Evolutionary conservation across 805 yeast genomes (phyloP), one percentile per base, ranked within the genome.

Genomic region (Candida patagonica): DNA sequence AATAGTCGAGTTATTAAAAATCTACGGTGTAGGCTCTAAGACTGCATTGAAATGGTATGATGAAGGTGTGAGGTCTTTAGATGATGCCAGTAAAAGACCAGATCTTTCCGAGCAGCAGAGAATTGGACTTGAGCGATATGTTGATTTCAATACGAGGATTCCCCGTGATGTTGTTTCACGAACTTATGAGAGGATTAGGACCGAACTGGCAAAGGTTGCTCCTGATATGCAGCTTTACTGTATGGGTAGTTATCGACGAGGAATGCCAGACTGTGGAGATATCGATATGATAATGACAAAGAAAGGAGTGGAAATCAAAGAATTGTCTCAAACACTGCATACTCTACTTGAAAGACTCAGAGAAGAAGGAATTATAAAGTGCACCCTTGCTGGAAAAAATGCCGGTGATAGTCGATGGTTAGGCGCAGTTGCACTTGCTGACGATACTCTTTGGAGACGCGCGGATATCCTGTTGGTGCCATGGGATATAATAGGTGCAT

Each of bases 221-320:
- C 52, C 65, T 0, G 46, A 52, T 1, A 50, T 69, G 17, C 56
- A 61, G 23, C 45, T 64, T 5, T 49, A 59, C 6, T 59, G 70
- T 29, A 68, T 68, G 65, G 80, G 80, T 2, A 71, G 76, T 5
- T 74, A 69, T 50, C 57, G 74, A 25, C 61, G 80, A 16, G 77
- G 74, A 2, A 49, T 59, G n/a, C 34, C 43, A 3, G 51, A 52
- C 4, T 67, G 72, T 43, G 77, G 78, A 1, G 80, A 75, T 48
- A 64, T 75, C 27, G 81, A 75, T 51, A 61, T 72, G 30, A 56
- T 75, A 19, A 39, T 75, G 3, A 67, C 73, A 23, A 61, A 53
- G 19, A 39, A 56, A 12, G 60, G 53, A 4, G 55, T 59, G 1
- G 46, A 56, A 3, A 50, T 56, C n/a, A 42, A 45, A 2, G 51